These are phyloP conservation scores for Curvularia verruculosa DNA, from an alignment of 2,329 filamentous ascomycete genomes.

Conservation along the genomic window DNA sequence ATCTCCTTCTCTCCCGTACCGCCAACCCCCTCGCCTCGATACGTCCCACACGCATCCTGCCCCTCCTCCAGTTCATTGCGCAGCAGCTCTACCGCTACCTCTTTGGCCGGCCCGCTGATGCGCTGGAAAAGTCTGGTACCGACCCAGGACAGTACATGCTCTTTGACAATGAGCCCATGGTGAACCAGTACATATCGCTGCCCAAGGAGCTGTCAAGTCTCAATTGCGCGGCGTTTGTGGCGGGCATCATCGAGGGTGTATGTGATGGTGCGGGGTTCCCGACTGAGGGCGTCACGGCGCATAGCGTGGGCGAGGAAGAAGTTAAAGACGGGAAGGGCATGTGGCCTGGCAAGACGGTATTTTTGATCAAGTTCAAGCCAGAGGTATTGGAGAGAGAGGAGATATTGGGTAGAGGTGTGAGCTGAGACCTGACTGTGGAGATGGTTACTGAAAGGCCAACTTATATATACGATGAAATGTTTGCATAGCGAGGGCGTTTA, in stretches of 20 bases:
- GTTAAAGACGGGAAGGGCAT: slow-evolving; percentile 62
- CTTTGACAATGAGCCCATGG: slow-evolving; percentile 94
- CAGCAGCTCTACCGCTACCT: slow-evolving; percentile 90
- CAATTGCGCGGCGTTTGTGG: slow-evolving; percentile 94
- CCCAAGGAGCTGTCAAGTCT: slow-evolving; percentile 95
- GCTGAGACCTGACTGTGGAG: slow-evolving; percentile 33
- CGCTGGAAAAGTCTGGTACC: slow-evolving; percentile 84
- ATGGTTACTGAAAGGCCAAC: neutral
- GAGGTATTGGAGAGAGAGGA: slow-evolving; percentile 92
- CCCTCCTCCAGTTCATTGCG: slow-evolving; percentile 93
- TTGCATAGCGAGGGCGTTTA: slow-evolving; percentile 28
- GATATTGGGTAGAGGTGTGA: slow-evolving; percentile 68
- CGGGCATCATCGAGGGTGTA: slow-evolving; percentile 92
- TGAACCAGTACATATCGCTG: slow-evolving; percentile 91
- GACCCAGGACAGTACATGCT: slow-evolving; percentile 99
- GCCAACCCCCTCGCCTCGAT: slow-evolving; percentile 53
- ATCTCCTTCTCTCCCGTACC: slow-evolving; percentile 83
- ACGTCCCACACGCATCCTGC: slow-evolving; percentile 84
- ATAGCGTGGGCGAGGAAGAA: slow-evolving; percentile 65
- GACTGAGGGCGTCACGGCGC: slow-evolving; percentile 82
- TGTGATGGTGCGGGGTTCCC: slow-evolving; percentile 92
- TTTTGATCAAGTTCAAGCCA: slow-evolving; percentile 89
- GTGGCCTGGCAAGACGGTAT: slow-evolving; percentile 97
- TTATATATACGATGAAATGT: neutral
- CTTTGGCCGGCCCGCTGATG: slow-evolving; percentile 88